Evolutionary conservation across 345 rosid species (phyloP).

Genomic region (Clausena lansium): DNA sequence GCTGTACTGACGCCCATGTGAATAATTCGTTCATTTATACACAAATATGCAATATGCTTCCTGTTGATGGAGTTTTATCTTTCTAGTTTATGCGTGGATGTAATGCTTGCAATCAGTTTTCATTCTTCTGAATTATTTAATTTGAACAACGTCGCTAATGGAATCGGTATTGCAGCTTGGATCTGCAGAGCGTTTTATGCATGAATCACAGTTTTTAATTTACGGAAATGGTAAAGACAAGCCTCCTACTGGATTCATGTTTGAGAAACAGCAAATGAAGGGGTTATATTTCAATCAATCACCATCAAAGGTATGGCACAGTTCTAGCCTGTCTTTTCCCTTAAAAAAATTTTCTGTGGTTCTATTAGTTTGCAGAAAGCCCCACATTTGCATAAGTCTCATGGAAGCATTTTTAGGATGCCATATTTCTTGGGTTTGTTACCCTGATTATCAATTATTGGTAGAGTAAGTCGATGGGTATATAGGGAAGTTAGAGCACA

Average conservation of each 20-base stretch:
- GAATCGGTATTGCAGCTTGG: conserved; percentile 70
- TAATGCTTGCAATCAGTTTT: conserved; percentile 9
- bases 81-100: background rate
- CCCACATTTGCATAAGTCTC: background rate
- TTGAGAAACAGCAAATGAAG: conserved; percentile 86
- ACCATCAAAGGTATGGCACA: conserved; percentile 63
- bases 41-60: too few relatives aligned
- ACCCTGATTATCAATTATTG: background rate
- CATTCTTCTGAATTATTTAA: background rate
- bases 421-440: background rate
- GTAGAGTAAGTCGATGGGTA: background rate
- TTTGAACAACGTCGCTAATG: conserved; percentile 6
- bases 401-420: background rate
- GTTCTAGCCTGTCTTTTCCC: conserved; percentile 1
- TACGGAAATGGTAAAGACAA: conserved; percentile 85
- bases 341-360: background rate
- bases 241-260: conserved; percentile 93
- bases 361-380: background rate
- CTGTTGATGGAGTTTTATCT: background rate
- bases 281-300: conserved; percentile 93
- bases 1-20: background rate
- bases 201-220: conserved; percentile 76
- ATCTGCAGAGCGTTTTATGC: conserved; percentile 85
- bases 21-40: background rate
- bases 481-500: background rate